Evolutionary conservation across 768 basidiomycete species (phyloP).

Genomic region (Tulasnella sp.): DNA sequence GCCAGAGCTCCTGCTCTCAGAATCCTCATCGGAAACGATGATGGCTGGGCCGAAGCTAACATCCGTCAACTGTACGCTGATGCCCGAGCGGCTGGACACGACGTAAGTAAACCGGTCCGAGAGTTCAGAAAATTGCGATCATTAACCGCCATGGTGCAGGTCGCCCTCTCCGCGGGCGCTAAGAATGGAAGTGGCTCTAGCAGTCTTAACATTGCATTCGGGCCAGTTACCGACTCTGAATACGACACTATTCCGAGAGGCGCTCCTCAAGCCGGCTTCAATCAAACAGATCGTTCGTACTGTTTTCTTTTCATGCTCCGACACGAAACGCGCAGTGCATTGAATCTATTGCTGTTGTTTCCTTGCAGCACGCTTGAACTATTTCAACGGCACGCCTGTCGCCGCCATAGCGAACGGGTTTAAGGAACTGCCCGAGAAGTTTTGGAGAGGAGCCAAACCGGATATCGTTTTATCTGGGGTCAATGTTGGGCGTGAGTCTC

Average conservation of each 20-base stretch:
- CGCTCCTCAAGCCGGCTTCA: background rate
- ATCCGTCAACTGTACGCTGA: slow-evolving; percentile 15
- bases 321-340: background rate
- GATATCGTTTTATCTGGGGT: slow-evolving; percentile 19
- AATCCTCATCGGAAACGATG: slow-evolving; percentile 24
- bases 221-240: background rate
- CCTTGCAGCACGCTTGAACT: slow-evolving; percentile 14
- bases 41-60: slow-evolving; percentile 25
- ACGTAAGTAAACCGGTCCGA: background rate
- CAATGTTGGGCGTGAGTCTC: slow-evolving; percentile 19
- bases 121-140: background rate
- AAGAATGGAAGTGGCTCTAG: slow-evolving; percentile 12
- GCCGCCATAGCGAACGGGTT: slow-evolving; percentile 18
- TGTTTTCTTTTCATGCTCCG: background rate
- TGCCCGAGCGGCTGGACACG: background rate
- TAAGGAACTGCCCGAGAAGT: background rate
- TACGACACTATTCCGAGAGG: slow-evolving; percentile 7
- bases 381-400: slow-evolving; percentile 20
- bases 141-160: background rate
- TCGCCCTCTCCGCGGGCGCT: background rate
- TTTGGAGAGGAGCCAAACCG: slow-evolving; percentile 8
- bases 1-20: background rate
- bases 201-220: slow-evolving; percentile 15
- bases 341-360: background rate
- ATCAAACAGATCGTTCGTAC: slow-evolving; percentile 15